Percentiles rank a stretch among this genome's conserved stretches.
phyloP scores from a whole-genome alignment of 2,329 filamentous ascomycete species.

The Cladosporium sp. region DNA sequence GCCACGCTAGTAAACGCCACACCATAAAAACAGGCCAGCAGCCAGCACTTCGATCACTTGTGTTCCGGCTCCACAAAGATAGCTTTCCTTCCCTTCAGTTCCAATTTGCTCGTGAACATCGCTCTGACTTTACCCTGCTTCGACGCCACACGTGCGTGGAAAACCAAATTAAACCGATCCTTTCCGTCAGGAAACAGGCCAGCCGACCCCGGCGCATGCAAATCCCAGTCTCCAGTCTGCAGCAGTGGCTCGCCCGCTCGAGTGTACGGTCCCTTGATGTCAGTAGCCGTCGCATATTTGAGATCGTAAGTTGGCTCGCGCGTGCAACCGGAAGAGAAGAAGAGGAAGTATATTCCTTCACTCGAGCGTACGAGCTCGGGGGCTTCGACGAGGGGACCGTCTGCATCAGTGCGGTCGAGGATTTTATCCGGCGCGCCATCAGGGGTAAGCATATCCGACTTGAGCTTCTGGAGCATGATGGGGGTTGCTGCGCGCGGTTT shows the following conservation, averaged over 20 bases:
- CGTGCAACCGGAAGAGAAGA: slow-evolving; percentile 35
- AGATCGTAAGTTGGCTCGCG: slow-evolving; percentile 27
- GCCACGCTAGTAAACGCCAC: too few relatives aligned
- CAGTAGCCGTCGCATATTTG: slow-evolving; percentile 29
- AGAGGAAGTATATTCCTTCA: slow-evolving; percentile 33
- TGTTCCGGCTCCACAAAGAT: slow-evolving; percentile 13
- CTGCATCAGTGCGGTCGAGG: slow-evolving; percentile 24
- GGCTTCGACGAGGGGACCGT: slow-evolving; percentile 35
- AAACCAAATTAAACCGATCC: slow-evolving; percentile 26
- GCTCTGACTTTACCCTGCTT: slow-evolving; percentile 25
- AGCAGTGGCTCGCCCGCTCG: slow-evolving; percentile 25
- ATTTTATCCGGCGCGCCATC: slow-evolving; percentile 23
- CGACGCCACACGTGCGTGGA: slow-evolving; percentile 29
- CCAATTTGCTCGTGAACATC: slow-evolving; percentile 31
- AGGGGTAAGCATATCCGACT: slow-evolving; percentile 25
- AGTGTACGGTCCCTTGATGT: slow-evolving; percentile 29
- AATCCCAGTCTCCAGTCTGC: slow-evolving; percentile 26
- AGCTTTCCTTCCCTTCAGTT: slow-evolving; percentile 24
- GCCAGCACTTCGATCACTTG: background rate
- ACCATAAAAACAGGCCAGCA: too few relatives aligned
- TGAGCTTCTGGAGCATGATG: slow-evolving; percentile 32
- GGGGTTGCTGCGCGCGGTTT: slow-evolving; percentile 25
- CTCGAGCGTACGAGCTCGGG: slow-evolving; percentile 26
- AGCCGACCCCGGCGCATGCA: slow-evolving; percentile 31
- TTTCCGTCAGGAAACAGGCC: slow-evolving; percentile 22